Conservation (phyloP, 345 rosid genomes). For the Euphorbia tirucalli region DNA sequence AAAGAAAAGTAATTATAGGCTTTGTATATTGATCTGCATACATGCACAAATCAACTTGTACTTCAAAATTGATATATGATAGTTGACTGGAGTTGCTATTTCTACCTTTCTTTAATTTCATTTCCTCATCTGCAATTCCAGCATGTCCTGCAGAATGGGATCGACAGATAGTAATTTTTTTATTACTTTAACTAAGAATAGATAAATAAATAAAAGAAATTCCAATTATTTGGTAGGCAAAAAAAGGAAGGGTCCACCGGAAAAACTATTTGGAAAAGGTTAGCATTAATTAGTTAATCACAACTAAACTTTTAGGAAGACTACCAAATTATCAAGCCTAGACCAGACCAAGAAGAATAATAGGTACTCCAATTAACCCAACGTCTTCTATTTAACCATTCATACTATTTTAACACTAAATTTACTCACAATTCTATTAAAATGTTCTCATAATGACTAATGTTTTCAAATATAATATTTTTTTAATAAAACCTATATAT, state of each 20-base stretch:
- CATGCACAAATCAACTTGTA: too few relatives aligned
- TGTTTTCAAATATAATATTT: too few relatives aligned
- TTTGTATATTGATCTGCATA: not conserved
- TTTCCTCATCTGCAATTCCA: not conserved
- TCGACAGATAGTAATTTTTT: not conserved
- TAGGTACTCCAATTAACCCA: not conserved
- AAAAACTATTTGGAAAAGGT: not conserved
- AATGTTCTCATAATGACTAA: too few relatives aligned
- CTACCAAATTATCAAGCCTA: not conserved
- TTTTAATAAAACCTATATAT: too few relatives aligned
- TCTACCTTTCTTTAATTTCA: not conserved
- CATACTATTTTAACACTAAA: too few relatives aligned
- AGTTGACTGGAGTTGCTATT: not conserved
- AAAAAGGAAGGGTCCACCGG: not conserved
- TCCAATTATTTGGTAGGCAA: not conserved
- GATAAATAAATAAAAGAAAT: not conserved
- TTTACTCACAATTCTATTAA: too few relatives aligned
- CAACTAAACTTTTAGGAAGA: not conserved
- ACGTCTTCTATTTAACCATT: not conserved
- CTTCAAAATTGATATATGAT: not conserved
- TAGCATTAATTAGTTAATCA: not conserved
- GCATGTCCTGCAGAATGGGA: not conserved
- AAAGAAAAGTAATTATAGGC: not conserved
- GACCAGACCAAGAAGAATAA: too few relatives aligned
- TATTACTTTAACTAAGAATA: not conserved